Base-by-base conservation (phyloP, 2,329 filamentous ascomycete genomes). In the Fusarium fujikuroi region DNA sequence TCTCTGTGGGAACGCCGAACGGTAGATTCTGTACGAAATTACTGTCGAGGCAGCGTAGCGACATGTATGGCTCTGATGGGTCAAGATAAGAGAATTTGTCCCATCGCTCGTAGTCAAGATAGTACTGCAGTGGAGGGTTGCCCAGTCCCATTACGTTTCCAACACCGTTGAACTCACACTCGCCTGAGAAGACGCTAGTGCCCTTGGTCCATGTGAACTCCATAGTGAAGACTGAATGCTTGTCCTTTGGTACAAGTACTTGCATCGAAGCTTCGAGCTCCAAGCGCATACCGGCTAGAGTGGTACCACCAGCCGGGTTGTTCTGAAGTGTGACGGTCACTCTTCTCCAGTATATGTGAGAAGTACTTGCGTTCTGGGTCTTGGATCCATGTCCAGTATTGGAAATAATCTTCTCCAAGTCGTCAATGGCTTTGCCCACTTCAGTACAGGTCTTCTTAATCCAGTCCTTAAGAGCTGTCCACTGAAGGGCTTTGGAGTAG, bases 281-380 rank as follows among this genome's bases (percentile, higher is more conserved):
- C 16, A 56, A 0, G 2, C 53, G 37, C 53, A 56, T 56, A 0
- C 53, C 53, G 0, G 37, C 37, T 1, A 56, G 37, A 32, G 0
- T 43, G 9, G 1, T 0, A 19, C 53, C 37, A 0, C 37, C 37
- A 0, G 1, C 2, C 25, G 0, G 4, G 2, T 56, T 0, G 21
- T 28, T 43, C 16, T 0, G 10, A 19, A 56, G 53, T 3, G 53
- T 43, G 11, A 56, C 1, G 0, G 53, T 56, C 4, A 7, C 53
- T 0, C 0, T 43, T 16, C 53, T 43, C 53, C 53, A 56, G 37
- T 43, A 56, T 32, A 56, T 56, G 1, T 56, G 53, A 56, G 53
- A 56, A 23, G 53, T 56, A 0, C 53, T 56, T 0, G 25, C 2
- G 3, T 9, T 56, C 21, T 56, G 53, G 1, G 37, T 0, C 0